Base-by-base conservation (phyloP, 805 yeast species). In the Metschnikowia bowlesiae region DNA sequence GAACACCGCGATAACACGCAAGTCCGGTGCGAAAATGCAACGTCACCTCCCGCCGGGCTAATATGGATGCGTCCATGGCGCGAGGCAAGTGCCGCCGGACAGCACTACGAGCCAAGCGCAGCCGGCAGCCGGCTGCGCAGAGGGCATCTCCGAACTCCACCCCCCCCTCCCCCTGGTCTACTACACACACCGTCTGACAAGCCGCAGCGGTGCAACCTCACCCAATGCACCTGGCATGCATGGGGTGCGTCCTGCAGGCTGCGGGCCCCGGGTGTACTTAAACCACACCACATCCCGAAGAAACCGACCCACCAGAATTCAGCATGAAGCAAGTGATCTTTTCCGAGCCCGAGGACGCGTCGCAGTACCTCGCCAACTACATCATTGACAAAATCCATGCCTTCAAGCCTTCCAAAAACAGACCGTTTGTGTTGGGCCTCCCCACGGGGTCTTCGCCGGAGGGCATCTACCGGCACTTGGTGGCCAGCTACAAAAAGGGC, bases 361-460 rank as follows among this genome's bases (percentile, higher is more conserved):
- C 77, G 33, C 64, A 57, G 43, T 70, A 58, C 47, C 69, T 78
- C 46, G 84, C 83, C 16, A 66, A 70, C 39, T 67, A 76, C 60
- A 75, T 81, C 32, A 69, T 77, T 14, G 53, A 62, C 37, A 63
- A 60, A 48, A 80, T 81, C 62, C 76, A 67, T 52, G 61, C 55
- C 0, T 80, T 79, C 51, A 54, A 51, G 2, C 83, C 84, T 11
- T 69, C 81, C 10, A 57, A 73, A 3, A 49, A 56, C 2, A 69
- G 62, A 39, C 84, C 84, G 13, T 79, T 75, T 58, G 81, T 81
- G 1, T 59, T 81, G 40, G 85, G 85, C 1, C 71, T 81, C 43
- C 85, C 85, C 32, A 81, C 84, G 2, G 85, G 85, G 2, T 80
- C 84, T 5, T 79, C 83, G 5, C 84, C 85, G 11, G 83, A 79